These are phyloP conservation scores for Stropharia rugosoannulata DNA, from an alignment of 768 basidiomycete species.

Conservation along the genomic window DNA sequence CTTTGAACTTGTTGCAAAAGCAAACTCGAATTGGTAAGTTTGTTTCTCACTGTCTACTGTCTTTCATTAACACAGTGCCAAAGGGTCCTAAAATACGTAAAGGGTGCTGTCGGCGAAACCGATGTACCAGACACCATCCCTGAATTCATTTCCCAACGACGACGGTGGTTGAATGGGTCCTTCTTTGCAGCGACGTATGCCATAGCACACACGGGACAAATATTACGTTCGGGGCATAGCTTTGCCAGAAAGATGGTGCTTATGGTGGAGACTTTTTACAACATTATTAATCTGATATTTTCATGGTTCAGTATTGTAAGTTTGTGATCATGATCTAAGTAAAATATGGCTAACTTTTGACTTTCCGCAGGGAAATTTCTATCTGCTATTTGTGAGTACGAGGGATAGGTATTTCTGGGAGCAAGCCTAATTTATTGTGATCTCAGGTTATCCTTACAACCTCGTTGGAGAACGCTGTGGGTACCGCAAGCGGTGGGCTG, in stretches of 20 bases:
- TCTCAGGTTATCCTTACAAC: constrained; percentile 81
- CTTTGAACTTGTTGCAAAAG: constrained; percentile 77
- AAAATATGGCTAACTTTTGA: not conserved
- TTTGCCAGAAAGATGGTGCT: constrained; percentile 68
- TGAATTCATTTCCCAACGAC: constrained; percentile 91
- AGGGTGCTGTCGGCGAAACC: constrained; percentile 88
- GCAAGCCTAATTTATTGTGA: not conserved
- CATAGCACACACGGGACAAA: constrained; percentile 82
- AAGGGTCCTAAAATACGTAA: constrained; percentile 97
- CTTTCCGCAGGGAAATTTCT: constrained; percentile 79
- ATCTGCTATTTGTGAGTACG: constrained; percentile 82
- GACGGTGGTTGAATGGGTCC: constrained; percentile 89
- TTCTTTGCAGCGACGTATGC: constrained; percentile 96
- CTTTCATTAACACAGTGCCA: constrained; percentile 9
- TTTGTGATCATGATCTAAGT: constrained; percentile 7
- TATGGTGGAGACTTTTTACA: constrained; percentile 83
- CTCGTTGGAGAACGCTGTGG: constrained; percentile 70
- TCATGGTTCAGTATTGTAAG: constrained; percentile 92
- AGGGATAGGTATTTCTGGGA: not conserved
- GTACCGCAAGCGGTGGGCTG: constrained; percentile 63
- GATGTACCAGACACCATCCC: constrained; percentile 92
- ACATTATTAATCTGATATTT: constrained; percentile 83
- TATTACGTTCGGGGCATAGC: constrained; percentile 81
- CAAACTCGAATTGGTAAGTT: constrained; percentile 70
- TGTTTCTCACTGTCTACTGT: constrained; percentile 12